A percentile compares a stretch with the other conserved stretches of the same genome.
Conservation (phyloP, 2,329 filamentous ascomycete genomes). For the Colletotrichum sansevieriae region DNA sequence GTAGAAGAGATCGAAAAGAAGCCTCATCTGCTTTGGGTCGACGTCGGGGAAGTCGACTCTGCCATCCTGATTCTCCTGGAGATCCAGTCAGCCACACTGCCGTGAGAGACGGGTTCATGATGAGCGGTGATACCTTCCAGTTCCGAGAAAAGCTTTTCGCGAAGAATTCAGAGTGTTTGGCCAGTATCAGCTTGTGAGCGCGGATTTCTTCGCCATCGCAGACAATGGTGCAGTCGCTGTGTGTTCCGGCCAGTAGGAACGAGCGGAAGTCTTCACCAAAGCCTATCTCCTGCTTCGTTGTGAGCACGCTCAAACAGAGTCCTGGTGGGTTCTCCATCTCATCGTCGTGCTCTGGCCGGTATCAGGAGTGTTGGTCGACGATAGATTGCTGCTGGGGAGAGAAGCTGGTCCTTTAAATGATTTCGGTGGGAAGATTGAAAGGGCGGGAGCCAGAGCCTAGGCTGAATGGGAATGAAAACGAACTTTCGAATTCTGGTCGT, state of each 20-base stretch:
- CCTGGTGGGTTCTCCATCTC: too few relatives aligned
- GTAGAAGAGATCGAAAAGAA: conserved; percentile 12
- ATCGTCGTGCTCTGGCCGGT: too few relatives aligned
- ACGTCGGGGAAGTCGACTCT: neutral
- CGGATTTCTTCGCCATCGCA: neutral
- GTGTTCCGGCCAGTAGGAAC: neutral
- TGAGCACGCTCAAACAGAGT: too few relatives aligned
- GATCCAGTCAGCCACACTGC: neutral
- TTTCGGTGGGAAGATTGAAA: too few relatives aligned
- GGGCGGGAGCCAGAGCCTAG: too few relatives aligned
- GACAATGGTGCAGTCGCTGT: conserved; percentile 1
- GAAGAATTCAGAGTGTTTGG: neutral
- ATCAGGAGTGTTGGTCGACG: too few relatives aligned
- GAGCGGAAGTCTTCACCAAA: neutral
- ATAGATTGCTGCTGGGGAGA: too few relatives aligned
- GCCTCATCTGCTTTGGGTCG: neutral
- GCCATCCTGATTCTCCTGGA: neutral
- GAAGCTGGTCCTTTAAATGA: too few relatives aligned
- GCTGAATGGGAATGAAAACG: too few relatives aligned
- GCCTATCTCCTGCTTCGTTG: neutral
- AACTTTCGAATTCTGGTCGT: too few relatives aligned
- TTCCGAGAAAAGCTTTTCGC: neutral
- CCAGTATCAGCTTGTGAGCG: neutral
- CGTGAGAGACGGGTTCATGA: neutral
- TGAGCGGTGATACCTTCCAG: neutral